Percentiles rank a stretch among this genome's conserved stretches.
Conservation (phyloP, 1,284 basidiomycete species). For the Malassezia furfur region DNA sequence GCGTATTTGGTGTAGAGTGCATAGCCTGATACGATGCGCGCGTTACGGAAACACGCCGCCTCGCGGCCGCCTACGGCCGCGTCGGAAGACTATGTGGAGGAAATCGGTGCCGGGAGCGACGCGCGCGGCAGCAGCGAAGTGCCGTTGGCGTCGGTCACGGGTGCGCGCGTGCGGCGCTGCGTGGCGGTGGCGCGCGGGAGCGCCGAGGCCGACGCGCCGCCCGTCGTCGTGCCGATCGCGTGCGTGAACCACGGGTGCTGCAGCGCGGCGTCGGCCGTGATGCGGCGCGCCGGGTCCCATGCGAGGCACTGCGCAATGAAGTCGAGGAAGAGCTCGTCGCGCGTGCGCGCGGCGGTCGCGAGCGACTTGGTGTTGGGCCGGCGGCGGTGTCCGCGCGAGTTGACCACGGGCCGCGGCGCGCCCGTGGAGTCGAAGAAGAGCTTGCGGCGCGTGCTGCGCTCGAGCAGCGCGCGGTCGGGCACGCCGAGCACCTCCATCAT, state of each 20-base stretch:
- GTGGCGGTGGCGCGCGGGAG: not conserved
- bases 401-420: constrained; percentile 80
- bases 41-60: not conserved
- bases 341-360: constrained; percentile 73
- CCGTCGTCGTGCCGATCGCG: not conserved
- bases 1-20: constrained; percentile 41
- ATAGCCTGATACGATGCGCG: not conserved
- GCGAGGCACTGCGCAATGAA: constrained; percentile 87
- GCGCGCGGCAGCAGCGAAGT: constrained; percentile 11
- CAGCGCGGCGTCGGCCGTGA: constrained; percentile 81
- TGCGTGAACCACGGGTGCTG: constrained; percentile 43
- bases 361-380: constrained; percentile 83
- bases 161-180: not conserved
- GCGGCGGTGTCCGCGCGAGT: constrained; percentile 86
- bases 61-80: too few relatives aligned
- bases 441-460: constrained; percentile 83
- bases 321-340: constrained; percentile 62
- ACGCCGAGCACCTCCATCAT: constrained; percentile 98
- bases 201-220: not conserved
- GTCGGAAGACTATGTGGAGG: not conserved
- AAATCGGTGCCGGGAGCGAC: not conserved
- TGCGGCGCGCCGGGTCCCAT: constrained; percentile 92
- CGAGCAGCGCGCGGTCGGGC: constrained; percentile 88
- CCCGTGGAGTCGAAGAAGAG: constrained; percentile 95
- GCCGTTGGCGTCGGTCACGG: constrained; percentile 1